phyloP scores from a whole-genome alignment of 176 grass and related monocot species.

The Raddia distichophylla region DNA sequence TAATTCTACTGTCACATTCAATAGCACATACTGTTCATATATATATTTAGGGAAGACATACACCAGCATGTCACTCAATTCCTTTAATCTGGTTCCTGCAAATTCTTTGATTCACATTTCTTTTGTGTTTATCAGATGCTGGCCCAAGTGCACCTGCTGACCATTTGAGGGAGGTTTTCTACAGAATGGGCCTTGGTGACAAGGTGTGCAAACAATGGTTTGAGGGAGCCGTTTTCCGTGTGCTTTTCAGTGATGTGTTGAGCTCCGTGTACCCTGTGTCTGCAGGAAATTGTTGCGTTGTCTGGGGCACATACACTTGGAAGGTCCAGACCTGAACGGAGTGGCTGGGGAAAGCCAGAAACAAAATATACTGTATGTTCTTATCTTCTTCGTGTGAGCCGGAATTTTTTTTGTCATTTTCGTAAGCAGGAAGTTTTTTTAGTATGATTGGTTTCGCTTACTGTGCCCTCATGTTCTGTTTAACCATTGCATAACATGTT shows the following conservation, averaged over 20 bases:
- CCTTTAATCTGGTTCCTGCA: not conserved
- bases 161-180: slow-evolving; percentile 89
- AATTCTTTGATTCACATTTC: slow-evolving; percentile 28
- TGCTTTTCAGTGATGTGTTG: slow-evolving; percentile 11
- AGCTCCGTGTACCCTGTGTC: slow-evolving; percentile 35
- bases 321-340: slow-evolving; percentile 84
- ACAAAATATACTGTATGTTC: slow-evolving; percentile 88
- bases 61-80: slow-evolving; percentile 14
- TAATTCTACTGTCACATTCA: not conserved
- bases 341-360: slow-evolving; percentile 98
- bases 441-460: not conserved
- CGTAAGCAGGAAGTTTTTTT: slow-evolving; percentile 1
- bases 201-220: slow-evolving; percentile 57
- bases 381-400: slow-evolving; percentile 30
- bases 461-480: not conserved
- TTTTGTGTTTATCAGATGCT: slow-evolving; percentile 59
- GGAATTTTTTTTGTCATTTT: not conserved
- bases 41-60: not conserved
- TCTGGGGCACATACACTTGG: slow-evolving; percentile 99
- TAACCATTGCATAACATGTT: slow-evolving; percentile 19
- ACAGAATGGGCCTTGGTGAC: slow-evolving; percentile 96
- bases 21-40: not conserved
- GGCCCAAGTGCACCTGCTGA: slow-evolving; percentile 81
- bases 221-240: slow-evolving; percentile 1
- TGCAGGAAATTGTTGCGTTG: slow-evolving; percentile 92